These are phyloP conservation scores for Coprinopsis strossmayeri DNA, from an alignment of 768 basidiomycete species.

Conservation along the genomic window DNA sequence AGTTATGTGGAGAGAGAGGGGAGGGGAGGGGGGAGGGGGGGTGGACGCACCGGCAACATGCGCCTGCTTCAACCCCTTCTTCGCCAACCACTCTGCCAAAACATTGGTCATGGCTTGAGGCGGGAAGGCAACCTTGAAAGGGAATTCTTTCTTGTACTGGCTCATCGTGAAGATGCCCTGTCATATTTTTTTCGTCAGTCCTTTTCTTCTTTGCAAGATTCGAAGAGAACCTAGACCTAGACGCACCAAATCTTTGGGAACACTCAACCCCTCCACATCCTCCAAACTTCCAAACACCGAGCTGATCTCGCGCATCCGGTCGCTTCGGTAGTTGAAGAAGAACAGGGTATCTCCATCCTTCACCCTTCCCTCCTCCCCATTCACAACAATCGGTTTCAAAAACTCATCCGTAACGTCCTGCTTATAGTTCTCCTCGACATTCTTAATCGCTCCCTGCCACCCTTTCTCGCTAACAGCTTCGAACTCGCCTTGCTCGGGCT, in stretches of 20 bases:
- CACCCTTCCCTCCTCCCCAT: slow-evolving; percentile 71
- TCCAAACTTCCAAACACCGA: slow-evolving; percentile 74
- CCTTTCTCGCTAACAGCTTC: slow-evolving; percentile 10
- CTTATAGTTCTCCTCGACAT: slow-evolving; percentile 69
- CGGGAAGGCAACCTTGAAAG: slow-evolving; percentile 89
- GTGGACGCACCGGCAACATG: slow-evolving; percentile 79
- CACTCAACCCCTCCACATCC: slow-evolving; percentile 75
- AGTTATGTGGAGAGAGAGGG: too few relatives aligned
- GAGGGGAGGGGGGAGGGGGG: too few relatives aligned
- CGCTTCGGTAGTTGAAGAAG: slow-evolving; percentile 97
- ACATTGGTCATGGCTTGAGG: slow-evolving; percentile 93
- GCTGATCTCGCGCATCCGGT: slow-evolving; percentile 91
- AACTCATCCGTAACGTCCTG: slow-evolving; percentile 93
- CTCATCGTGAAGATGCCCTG: slow-evolving; percentile 93
- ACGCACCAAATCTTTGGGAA: slow-evolving; percentile 77
- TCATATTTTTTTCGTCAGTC: too few relatives aligned
- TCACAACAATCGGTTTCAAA: slow-evolving; percentile 88
- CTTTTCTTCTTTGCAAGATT: too few relatives aligned
- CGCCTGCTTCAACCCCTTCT: slow-evolving; percentile 74
- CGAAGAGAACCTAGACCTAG: too few relatives aligned
- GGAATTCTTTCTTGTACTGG: slow-evolving; percentile 84
- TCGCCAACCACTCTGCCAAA: slow-evolving; percentile 85
- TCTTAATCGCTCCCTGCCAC: slow-evolving; percentile 52
- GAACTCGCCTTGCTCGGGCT: slow-evolving; percentile 40
- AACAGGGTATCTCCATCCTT: slow-evolving; percentile 88